A percentile compares a stretch with the other conserved stretches of the same genome.
phyloP scores from a whole-genome alignment of 495 filamentous ascomycete genomes.

The Daldinia decipiens region DNA sequence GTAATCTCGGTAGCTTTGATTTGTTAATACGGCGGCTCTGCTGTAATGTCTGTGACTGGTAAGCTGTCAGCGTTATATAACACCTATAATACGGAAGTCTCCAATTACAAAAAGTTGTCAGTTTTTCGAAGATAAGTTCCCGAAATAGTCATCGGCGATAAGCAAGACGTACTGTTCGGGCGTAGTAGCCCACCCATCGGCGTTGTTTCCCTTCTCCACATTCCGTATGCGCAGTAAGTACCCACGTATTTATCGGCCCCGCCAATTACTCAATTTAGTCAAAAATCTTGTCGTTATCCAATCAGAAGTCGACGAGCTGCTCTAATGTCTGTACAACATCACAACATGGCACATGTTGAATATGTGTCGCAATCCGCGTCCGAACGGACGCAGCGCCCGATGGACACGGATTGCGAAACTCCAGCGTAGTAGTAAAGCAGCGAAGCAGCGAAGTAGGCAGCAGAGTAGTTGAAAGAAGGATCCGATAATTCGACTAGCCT shows the following conservation, averaged over 20 bases:
- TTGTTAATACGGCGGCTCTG: not conserved
- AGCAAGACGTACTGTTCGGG: not conserved
- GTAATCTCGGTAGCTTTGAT: not conserved
- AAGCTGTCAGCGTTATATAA: slow-evolving; percentile 2
- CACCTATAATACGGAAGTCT: slow-evolving; percentile 4
- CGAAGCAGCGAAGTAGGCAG: not conserved
- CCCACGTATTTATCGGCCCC: slow-evolving; percentile 16
- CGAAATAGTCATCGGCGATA: not conserved
- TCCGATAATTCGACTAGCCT: not conserved
- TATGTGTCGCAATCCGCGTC: not conserved
- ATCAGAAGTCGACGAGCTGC: not conserved
- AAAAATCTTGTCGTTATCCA: not conserved
- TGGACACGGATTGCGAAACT: not conserved
- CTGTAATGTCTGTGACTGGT: not conserved
- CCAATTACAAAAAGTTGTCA: not conserved
- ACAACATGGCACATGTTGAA: not conserved
- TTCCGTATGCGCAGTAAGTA: not conserved
- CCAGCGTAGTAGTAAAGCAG: not conserved
- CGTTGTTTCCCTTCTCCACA: slow-evolving; percentile 12
- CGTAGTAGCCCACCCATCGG: slow-evolving; percentile 14
- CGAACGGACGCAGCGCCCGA: slow-evolving; percentile 5
- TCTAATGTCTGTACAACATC: not conserved
- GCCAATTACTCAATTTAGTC: slow-evolving; percentile 36
- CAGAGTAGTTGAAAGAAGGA: not conserved
- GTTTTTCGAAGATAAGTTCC: not conserved